Percentiles rank a stretch among this genome's conserved stretches.
Evolutionary conservation across 805 yeast genomes (phyloP).

Genomic region (Blastobotrys chiropterorum): DNA sequence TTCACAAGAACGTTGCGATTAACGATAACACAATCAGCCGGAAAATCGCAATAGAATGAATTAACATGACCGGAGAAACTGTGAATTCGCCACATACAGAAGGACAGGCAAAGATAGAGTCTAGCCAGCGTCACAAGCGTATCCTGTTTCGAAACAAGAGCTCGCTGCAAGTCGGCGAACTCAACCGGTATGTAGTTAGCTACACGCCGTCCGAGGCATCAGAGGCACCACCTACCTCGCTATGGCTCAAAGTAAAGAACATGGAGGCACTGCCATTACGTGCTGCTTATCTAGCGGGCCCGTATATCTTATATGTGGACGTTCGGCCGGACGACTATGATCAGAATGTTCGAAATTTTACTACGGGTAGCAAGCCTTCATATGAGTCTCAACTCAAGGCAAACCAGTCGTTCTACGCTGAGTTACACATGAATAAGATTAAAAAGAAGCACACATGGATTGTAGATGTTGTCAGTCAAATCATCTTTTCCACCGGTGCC

Average conservation of each 20-base stretch:
- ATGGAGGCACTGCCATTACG: slow-evolving; percentile 64
- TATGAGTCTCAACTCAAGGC: slow-evolving; percentile 59
- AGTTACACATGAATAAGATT: slow-evolving; percentile 40
- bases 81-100: not conserved
- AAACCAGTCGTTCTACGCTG: slow-evolving; percentile 58
- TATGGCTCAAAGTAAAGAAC: slow-evolving; percentile 52
- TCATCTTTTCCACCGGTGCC: slow-evolving; percentile 63
- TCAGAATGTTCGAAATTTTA: slow-evolving; percentile 37
- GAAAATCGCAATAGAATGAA: not conserved
- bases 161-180: slow-evolving; percentile 53
- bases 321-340: slow-evolving; percentile 62
- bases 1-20: not conserved
- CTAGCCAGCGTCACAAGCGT: not conserved
- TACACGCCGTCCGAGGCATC: slow-evolving; percentile 36
- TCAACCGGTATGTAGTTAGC: slow-evolving; percentile 49
- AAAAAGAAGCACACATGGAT: slow-evolving; percentile 56
- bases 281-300: slow-evolving; percentile 86
- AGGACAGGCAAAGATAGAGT: not conserved
- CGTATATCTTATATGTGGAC: slow-evolving; percentile 79
- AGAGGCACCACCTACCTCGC: slow-evolving; percentile 9
- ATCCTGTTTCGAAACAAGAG: slow-evolving; percentile 21
- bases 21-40: not conserved
- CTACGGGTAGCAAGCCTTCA: slow-evolving; percentile 32
- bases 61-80: not conserved
- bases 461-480: slow-evolving; percentile 75